Percentiles rank a stretch among this genome's conserved stretches.
phyloP scores from a whole-genome alignment of 495 filamentous ascomycete species.

The Penicillium cataractarum region DNA sequence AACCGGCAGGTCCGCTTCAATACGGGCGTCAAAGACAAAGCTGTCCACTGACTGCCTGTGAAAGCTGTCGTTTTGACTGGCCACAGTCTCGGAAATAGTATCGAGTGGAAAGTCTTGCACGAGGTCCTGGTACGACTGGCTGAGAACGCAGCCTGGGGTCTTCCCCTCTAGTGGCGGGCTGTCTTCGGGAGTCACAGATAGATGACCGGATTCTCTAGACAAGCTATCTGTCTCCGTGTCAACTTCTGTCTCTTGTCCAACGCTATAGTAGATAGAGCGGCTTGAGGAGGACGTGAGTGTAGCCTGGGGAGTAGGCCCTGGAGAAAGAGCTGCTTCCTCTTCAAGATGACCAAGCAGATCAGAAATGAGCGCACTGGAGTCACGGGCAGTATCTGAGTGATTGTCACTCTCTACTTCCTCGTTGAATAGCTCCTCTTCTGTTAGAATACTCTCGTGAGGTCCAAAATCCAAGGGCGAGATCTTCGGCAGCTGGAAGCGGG shows the following conservation, averaged over 20 bases:
- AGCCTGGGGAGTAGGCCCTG: not conserved
- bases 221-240: conserved; percentile 5
- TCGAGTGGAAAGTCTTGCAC: conserved; percentile 3
- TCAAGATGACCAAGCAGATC: conserved; percentile 14
- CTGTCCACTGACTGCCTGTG: not conserved
- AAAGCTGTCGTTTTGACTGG: not conserved
- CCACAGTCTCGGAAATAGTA: not conserved
- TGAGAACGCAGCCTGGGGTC: conserved; percentile 1
- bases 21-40: not conserved
- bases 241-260: not conserved
- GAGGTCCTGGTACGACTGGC: conserved; percentile 10
- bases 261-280: not conserved
- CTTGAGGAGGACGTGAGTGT: not conserved
- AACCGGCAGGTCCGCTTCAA: not conserved
- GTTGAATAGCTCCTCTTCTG: not conserved
- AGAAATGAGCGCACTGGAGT: conserved; percentile 7
- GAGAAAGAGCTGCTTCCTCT: conserved; percentile 2
- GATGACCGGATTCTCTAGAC: not conserved
- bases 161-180: not conserved
- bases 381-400: not conserved
- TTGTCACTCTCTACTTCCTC: not conserved
- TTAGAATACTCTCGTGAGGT: not conserved
- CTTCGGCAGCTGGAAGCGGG: conserved; percentile 10
- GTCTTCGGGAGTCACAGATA: not conserved
- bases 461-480: conserved; percentile 8